phyloP scores from a whole-genome alignment of 2,329 filamentous ascomycete species.

The Fusarium luffae region DNA sequence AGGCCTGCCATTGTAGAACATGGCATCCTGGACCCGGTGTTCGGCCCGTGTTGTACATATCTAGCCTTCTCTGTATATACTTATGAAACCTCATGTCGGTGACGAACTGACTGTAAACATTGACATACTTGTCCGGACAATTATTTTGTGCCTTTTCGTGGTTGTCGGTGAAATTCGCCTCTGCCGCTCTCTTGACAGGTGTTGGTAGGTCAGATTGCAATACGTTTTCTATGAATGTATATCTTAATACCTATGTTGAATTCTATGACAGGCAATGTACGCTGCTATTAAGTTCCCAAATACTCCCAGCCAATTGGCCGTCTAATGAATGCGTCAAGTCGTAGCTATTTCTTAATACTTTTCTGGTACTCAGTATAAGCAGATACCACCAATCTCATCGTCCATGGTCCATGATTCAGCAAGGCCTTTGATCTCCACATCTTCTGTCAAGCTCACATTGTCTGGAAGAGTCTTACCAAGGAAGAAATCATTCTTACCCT shows the following conservation, averaged over 20 bases:
- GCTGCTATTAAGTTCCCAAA: slow-evolving; percentile 4
- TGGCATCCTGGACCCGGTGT: slow-evolving; percentile 28
- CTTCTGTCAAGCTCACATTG: slow-evolving; percentile 53
- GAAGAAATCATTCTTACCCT: slow-evolving; percentile 68
- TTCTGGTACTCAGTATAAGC: slow-evolving; percentile 57
- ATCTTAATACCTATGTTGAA: not conserved
- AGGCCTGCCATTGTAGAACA: slow-evolving; percentile 24
- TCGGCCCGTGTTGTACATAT: slow-evolving; percentile 33
- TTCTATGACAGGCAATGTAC: not conserved
- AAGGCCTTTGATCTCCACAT: slow-evolving; percentile 70
- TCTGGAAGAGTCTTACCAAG: slow-evolving; percentile 62
- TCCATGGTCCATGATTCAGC: slow-evolving; percentile 92
- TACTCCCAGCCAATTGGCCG: not conserved
- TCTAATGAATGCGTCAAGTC: not conserved
- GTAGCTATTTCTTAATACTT: not conserved
- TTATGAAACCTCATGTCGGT: slow-evolving; percentile 23
- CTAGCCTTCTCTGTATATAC: slow-evolving; percentile 39
- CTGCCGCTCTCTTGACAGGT: not conserved
- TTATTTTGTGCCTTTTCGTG: not conserved
- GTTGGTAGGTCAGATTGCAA: not conserved
- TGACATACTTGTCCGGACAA: slow-evolving; percentile 20
- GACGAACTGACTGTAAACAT: slow-evolving; percentile 17
- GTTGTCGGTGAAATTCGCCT: too few relatives aligned
- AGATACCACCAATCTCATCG: slow-evolving; percentile 76
- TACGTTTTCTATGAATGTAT: not conserved